Evolutionary conservation across 2,329 filamentous ascomycete species (phyloP).

Genomic region (Apiospora phragmitis): DNA sequence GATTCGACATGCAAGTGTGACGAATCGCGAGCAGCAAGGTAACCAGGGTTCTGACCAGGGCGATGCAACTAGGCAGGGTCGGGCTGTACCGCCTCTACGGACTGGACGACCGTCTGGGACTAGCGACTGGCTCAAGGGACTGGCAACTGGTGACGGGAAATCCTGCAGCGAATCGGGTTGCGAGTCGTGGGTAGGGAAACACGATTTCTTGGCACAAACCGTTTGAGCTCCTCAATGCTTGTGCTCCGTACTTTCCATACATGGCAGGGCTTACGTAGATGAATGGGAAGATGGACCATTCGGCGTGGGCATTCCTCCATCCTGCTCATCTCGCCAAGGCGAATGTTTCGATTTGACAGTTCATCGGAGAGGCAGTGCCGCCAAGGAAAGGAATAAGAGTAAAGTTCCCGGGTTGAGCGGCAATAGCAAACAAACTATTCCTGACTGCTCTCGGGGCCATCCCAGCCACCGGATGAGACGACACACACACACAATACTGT

Average conservation of each 20-base stretch:
- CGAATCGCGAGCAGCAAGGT: not conserved
- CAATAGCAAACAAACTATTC: not conserved
- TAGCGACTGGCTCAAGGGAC: not conserved
- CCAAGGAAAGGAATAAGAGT: not conserved
- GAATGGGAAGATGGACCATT: not conserved
- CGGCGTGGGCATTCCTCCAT: conserved; percentile 1
- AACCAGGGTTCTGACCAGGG: too few relatives aligned
- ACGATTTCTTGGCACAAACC: not conserved
- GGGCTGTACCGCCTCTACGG: not conserved
- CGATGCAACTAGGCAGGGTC: not conserved
- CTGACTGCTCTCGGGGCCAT: not conserved
- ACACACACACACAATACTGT: not conserved
- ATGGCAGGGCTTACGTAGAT: not conserved
- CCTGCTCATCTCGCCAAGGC: not conserved
- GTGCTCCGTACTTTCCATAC: not conserved
- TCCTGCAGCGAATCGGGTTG: not conserved
- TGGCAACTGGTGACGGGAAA: not conserved
- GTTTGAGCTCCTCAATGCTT: not conserved
- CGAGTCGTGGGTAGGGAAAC: not conserved
- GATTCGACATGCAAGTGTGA: not conserved
- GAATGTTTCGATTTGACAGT: not conserved
- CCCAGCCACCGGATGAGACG: not conserved
- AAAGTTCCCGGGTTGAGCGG: not conserved
- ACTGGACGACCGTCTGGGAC: not conserved
- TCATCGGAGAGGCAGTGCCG: not conserved